Evolutionary conservation across 1,284 basidiomycete species (phyloP).

Genomic region (Coniferiporia sulphurascens): DNA sequence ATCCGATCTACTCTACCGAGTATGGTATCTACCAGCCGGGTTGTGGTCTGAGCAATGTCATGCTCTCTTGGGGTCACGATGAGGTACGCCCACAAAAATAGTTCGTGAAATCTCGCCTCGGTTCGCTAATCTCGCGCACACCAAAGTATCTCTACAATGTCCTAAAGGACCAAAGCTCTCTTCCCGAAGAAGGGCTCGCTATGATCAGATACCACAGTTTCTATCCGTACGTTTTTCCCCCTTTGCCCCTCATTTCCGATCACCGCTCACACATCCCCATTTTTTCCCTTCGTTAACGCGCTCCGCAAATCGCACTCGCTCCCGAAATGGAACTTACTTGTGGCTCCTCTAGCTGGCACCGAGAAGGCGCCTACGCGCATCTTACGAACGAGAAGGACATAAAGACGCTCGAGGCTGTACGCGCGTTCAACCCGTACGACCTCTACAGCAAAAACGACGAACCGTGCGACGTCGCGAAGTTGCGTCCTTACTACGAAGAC

Average conservation of each 20-base stretch:
- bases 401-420: constrained; percentile 59
- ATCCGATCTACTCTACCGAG: constrained; percentile 73
- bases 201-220: constrained; percentile 96
- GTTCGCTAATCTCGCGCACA: background rate
- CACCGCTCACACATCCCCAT: constrained; percentile 4
- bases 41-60: constrained; percentile 86
- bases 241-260: background rate
- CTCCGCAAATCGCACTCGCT: background rate
- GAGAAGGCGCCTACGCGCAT: constrained; percentile 77
- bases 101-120: background rate
- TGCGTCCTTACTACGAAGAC: constrained; percentile 79
- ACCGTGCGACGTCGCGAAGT: constrained; percentile 53
- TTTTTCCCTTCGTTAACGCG: background rate
- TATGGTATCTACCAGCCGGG: constrained; percentile 79
- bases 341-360: constrained; percentile 60
- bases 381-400: constrained; percentile 68
- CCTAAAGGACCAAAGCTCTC: constrained; percentile 70
- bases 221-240: constrained; percentile 58
- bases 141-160: constrained; percentile 65
- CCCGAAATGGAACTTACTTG: background rate
- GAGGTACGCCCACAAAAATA: constrained; percentile 48
- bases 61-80: constrained; percentile 89
- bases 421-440: constrained; percentile 86
- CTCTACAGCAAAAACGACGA: constrained; percentile 86
- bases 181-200: constrained; percentile 78